Evolutionary conservation across 768 basidiomycete species (phyloP).

Genomic region (Rhizopogon vesiculosus): DNA sequence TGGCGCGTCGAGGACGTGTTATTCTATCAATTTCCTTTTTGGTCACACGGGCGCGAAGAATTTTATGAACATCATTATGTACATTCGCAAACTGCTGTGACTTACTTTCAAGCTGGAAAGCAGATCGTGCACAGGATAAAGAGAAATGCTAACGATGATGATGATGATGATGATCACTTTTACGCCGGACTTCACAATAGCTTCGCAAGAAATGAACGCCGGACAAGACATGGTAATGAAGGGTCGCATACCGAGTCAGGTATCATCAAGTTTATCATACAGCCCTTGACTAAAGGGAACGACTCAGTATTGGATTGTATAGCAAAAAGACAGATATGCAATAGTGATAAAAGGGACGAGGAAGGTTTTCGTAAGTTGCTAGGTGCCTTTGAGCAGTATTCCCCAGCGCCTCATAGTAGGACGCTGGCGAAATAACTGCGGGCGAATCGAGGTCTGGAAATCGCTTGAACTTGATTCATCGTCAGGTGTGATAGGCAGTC

Average conservation of each 20-base stretch:
- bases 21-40: no score
- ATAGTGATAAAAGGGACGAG: conserved; percentile 6
- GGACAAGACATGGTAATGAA: neutral
- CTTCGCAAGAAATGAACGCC: conserved; percentile 6
- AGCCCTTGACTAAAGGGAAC: conserved; percentile 21
- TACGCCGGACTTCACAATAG: conserved; percentile 23
- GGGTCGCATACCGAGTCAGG: conserved; percentile 9
- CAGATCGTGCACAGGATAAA: conserved; percentile 15
- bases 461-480: neutral
- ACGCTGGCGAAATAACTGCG: neutral
- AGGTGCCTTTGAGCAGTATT: neutral
- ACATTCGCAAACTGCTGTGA: no score
- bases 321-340: conserved; percentile 9
- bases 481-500: neutral
- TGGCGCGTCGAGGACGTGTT: no score
- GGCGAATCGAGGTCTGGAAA: neutral
- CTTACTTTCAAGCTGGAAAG: conserved; percentile 16
- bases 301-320: conserved; percentile 15
- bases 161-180: conserved; percentile 23
- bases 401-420: neutral
- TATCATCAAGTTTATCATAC: conserved; percentile 10
- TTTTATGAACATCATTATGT: no score
- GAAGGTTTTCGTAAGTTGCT: neutral
- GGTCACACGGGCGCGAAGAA: no score
- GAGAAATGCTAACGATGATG: conserved; percentile 22